Evolutionary conservation across 805 yeast species (phyloP).

Genomic region (Barnettozyma vustinii): DNA sequence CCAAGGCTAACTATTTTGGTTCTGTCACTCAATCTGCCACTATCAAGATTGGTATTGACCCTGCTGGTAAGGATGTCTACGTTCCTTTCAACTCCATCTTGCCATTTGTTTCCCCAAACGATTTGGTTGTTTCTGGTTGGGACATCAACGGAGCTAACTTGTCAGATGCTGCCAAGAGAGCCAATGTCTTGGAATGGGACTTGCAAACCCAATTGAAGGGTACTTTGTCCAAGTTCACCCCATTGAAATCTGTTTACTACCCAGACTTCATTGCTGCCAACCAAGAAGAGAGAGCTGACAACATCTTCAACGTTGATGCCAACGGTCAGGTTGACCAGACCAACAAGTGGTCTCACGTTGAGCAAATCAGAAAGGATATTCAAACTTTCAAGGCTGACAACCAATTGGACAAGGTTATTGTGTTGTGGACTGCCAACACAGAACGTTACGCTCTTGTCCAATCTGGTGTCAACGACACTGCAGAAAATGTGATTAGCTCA

Average conservation of each 20-base stretch:
- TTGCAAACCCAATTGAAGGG: constrained; percentile 72
- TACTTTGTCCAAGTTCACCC: constrained; percentile 54
- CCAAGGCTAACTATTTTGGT: constrained; percentile 77
- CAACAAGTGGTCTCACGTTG: constrained; percentile 87
- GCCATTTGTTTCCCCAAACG: constrained; percentile 88
- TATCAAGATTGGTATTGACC: constrained; percentile 80
- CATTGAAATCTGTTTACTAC: constrained; percentile 83
- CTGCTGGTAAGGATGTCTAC: constrained; percentile 75
- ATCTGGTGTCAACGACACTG: constrained; percentile 81
- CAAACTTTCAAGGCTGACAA: constrained; percentile 67
- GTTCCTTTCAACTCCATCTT: constrained; percentile 88
- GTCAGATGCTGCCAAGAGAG: constrained; percentile 75
- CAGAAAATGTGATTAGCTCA: constrained; percentile 68
- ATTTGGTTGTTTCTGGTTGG: constrained; percentile 91
- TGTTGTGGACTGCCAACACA: constrained; percentile 96
- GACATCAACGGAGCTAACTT: constrained; percentile 74
- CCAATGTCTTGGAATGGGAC: constrained; percentile 81
- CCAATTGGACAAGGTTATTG: constrained; percentile 77
- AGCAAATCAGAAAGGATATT: constrained; percentile 79
- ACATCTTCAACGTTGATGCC: constrained; percentile 57
- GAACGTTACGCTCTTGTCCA: constrained; percentile 82
- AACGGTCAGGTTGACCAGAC: constrained; percentile 44
- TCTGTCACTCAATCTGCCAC: constrained; percentile 93
- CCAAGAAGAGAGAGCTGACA: constrained; percentile 89
- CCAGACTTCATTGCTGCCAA: constrained; percentile 96